Conservation (phyloP, 164 flowering plant genomes). For the Paratinospora sagittata region DNA sequence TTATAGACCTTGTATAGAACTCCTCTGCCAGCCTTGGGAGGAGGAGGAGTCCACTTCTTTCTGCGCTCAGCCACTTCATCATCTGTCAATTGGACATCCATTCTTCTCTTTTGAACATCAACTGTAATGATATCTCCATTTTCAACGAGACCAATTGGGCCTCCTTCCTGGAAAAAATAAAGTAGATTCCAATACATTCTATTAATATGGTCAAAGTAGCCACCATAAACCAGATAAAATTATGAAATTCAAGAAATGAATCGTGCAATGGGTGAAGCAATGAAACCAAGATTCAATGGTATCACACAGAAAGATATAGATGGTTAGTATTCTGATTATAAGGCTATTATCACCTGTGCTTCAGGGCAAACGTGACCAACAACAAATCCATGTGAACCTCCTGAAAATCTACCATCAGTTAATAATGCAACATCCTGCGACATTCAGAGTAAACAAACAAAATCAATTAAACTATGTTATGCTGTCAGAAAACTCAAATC, state of each 20-base stretch:
- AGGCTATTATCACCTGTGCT: constrained; percentile 66
- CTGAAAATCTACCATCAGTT: constrained; percentile 96
- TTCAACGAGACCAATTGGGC: constrained; percentile 77
- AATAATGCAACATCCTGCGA: constrained; percentile 84
- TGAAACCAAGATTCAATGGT: no score
- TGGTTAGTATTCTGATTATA: background rate
- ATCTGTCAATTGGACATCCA: constrained; percentile 56
- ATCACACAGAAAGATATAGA: background rate
- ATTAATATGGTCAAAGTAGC: constrained; percentile 1
- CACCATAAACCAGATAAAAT: background rate
- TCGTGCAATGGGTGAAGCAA: background rate
- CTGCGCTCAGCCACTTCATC: constrained; percentile 62
- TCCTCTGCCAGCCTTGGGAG: constrained; percentile 62
- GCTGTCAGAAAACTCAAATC: background rate
- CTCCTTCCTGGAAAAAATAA: constrained; percentile 76
- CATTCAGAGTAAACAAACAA: constrained; percentile 4
- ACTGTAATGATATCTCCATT: constrained; percentile 76
- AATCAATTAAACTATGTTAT: no score
- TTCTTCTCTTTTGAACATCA: constrained; percentile 61
- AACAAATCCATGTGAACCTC: constrained; percentile 97
- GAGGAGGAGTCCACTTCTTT: constrained; percentile 65
- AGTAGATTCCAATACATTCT: background rate
- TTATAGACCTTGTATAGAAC: constrained; percentile 68
- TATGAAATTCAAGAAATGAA: background rate
- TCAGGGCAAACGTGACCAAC: constrained; percentile 98